Base-by-base conservation (phyloP, 1,284 basidiomycete genomes). In the Entoloma clypeatum region DNA sequence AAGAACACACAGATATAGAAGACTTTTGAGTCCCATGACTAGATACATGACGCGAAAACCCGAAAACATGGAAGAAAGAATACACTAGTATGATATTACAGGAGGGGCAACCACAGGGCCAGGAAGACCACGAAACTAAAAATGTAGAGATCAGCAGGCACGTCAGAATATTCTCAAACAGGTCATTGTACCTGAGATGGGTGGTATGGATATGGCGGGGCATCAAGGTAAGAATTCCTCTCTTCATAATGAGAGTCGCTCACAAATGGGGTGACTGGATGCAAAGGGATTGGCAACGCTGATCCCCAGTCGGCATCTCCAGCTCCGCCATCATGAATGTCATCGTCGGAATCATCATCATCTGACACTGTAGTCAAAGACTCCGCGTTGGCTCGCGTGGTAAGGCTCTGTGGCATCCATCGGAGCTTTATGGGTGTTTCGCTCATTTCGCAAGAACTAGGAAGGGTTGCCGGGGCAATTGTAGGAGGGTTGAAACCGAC, bases 321-420 rank as follows among this genome's bases (percentile, higher is more conserved):
- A 9, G 41, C 41, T 18, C 34, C 28, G 34, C 40, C 23, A 36
- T 45, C 42, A 3, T 43, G 40, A n/a, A 34, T 39, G n/a, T 48
- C 53, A 10, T 56, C 55, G 35, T 56, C 56, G 3, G 47, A 51
- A 14, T 45, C 50, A 4, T 54, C 55, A 25, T 49, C 54, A 35
- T 57, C 60, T 1, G 51, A 54, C 17, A 56, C 38, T 2, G 58
- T 48, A 16, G 44, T 53, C 13, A 61, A 47, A 3, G 33, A 41
- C 13, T 44, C 36, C 5, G 52, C 55, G 28, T 62, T 63, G 7
- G 47, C 55, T 23, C 58, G 50, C 1, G 56, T 47, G 6, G 52
- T 50, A 31, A 65, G 49, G 41, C 61, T 65, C 4, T 54, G 60
- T 6, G 65, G 64, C 55, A 69, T 61, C 66, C 67, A 70, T 33